Evolutionary conservation across 2,329 filamentous ascomycete species (phyloP).

Genomic region (Aspergillus chevalieri): DNA sequence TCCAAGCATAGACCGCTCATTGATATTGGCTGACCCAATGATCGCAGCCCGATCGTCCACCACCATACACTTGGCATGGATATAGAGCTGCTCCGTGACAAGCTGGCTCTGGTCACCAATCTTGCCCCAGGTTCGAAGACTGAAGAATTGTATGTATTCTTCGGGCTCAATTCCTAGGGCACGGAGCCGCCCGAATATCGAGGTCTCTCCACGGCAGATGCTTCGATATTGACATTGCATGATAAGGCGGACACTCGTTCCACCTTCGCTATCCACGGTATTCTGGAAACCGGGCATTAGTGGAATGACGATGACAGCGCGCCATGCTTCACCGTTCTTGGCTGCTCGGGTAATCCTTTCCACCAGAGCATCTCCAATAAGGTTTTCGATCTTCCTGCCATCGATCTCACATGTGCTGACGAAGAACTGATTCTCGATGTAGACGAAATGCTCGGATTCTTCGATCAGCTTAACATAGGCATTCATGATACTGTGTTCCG

Average conservation of each 20-base stretch:
- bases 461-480: slow-evolving; percentile 94
- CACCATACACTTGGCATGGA: slow-evolving; percentile 94
- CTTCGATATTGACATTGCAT: slow-evolving; percentile 96
- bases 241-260: slow-evolving; percentile 88
- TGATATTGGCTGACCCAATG: slow-evolving; percentile 97
- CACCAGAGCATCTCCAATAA: slow-evolving; percentile 89
- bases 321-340: slow-evolving; percentile 81
- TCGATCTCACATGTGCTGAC: slow-evolving; percentile 88
- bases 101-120: slow-evolving; percentile 76
- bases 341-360: slow-evolving; percentile 82
- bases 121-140: slow-evolving; percentile 83
- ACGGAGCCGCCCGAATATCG: slow-evolving; percentile 81
- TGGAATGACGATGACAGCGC: slow-evolving; percentile 81
- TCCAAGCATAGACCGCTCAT: slow-evolving; percentile 92
- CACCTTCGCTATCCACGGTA: slow-evolving; percentile 87
- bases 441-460: slow-evolving; percentile 92
- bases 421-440: slow-evolving; percentile 99
- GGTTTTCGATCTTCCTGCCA: slow-evolving; percentile 80
- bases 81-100: slow-evolving; percentile 94
- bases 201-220: slow-evolving; percentile 86
- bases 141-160: slow-evolving; percentile 94
- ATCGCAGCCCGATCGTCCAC: slow-evolving; percentile 90
- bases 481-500: slow-evolving; percentile 91
- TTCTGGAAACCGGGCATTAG: slow-evolving; percentile 99
- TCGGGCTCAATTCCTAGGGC: slow-evolving; percentile 81